Evolutionary conservation across 768 basidiomycete genomes (phyloP).

Genomic region (Daedaleopsis nitida): DNA sequence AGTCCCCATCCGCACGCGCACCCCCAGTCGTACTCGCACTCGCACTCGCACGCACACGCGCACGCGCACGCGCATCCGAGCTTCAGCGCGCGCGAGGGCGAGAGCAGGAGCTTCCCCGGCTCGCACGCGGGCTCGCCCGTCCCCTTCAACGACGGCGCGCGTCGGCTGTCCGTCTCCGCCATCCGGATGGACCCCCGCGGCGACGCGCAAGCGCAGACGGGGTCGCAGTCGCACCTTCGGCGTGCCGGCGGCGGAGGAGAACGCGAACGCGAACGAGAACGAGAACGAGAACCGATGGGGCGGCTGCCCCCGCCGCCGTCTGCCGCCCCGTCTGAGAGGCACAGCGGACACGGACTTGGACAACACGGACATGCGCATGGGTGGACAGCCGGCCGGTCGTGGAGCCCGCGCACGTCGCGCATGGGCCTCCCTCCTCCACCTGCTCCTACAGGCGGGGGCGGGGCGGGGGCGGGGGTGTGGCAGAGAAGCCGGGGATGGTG

Average conservation of each 20-base stretch:
- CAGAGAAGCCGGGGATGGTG: slow-evolving; percentile 6
- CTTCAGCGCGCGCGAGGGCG: slow-evolving; percentile 36
- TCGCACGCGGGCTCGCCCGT: slow-evolving; percentile 48
- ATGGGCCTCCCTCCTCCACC: background rate
- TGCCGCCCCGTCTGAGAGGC: background rate
- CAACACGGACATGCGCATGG: background rate
- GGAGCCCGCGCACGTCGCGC: slow-evolving; percentile 1
- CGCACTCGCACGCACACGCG: slow-evolving; percentile 23
- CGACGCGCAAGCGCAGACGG: background rate
- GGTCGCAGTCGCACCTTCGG: background rate
- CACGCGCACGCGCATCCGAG: slow-evolving; percentile 9
- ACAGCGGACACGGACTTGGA: background rate
- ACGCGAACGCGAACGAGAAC: no score
- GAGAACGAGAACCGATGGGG: background rate
- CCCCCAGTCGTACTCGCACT: slow-evolving; percentile 19
- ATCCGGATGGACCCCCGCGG: slow-evolving; percentile 47
- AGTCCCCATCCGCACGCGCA: slow-evolving; percentile 7
- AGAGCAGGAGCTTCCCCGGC: slow-evolving; percentile 38
- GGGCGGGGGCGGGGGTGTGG: background rate
- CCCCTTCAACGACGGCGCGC: slow-evolving; percentile 45
- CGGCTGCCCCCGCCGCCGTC: slow-evolving; percentile 9
- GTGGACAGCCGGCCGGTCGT: background rate
- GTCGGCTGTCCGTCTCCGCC: slow-evolving; percentile 52
- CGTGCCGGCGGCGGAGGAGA: background rate
- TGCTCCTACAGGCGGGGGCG: background rate